phyloP scores from a whole-genome alignment of 2,329 filamentous ascomycete genomes.

The Colletotrichum chrysophilum region DNA sequence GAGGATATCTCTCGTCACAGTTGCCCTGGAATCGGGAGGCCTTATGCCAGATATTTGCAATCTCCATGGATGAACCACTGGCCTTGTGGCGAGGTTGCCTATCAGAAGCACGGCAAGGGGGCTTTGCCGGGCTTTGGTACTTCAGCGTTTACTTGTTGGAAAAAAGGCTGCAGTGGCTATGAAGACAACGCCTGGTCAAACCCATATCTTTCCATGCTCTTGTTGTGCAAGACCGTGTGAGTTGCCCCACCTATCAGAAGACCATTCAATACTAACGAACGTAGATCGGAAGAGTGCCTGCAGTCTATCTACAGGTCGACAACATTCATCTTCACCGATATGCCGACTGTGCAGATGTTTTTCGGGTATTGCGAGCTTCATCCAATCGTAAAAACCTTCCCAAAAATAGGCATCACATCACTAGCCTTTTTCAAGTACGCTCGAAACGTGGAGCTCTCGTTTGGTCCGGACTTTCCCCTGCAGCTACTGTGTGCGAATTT shows the following conservation, averaged over 20 bases:
- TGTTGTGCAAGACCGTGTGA: conserved; percentile 2
- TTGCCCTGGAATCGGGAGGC: too few species aligned
- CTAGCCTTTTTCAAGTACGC: not conserved
- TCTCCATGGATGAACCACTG: conserved; percentile 11
- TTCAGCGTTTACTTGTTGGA: not conserved
- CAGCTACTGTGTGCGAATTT: not conserved
- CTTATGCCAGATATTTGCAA: not conserved
- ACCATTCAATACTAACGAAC: not conserved
- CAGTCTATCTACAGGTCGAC: not conserved
- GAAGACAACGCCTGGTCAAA: not conserved
- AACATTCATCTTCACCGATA: conserved; percentile 1
- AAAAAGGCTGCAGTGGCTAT: not conserved
- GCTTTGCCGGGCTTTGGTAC: too few species aligned
- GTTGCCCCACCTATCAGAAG: not conserved
- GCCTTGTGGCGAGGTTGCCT: not conserved
- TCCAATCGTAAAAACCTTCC: not conserved
- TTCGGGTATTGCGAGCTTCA: not conserved
- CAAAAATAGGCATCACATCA: not conserved
- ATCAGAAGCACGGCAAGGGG: not conserved
- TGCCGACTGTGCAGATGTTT: not conserved
- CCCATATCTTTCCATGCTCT: not conserved
- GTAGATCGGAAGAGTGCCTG: not conserved
- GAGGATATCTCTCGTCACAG: not conserved
- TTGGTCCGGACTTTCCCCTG: not conserved
- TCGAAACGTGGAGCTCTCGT: not conserved